Evolutionary conservation across 1,284 basidiomycete species (phyloP).

Genomic region (Coriolopsis trogii): DNA sequence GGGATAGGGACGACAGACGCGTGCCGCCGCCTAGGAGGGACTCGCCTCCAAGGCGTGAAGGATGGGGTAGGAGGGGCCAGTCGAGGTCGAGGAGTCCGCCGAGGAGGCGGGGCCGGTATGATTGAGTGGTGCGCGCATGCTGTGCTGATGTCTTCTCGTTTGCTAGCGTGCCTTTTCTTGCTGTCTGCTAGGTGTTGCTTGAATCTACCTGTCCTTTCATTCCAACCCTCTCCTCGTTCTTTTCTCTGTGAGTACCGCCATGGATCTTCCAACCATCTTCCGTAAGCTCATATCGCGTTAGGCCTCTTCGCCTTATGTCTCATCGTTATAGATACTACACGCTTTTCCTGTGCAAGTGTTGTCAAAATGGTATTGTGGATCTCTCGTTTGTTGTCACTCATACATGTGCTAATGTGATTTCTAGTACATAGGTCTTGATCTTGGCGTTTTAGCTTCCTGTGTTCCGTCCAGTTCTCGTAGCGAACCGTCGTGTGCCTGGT

Average conservation of each 20-base stretch:
- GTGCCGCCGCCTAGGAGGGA: constrained; percentile 37
- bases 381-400: too few species aligned
- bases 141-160: constrained; percentile 5
- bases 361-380: too few species aligned
- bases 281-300: too few species aligned
- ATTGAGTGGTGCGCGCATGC: constrained; percentile 21
- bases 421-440: too few species aligned
- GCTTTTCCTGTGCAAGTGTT: too few species aligned
- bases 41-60: constrained; percentile 45
- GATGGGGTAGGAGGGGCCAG: constrained; percentile 41
- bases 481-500: too few species aligned
- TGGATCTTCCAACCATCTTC: too few species aligned
- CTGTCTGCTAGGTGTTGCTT: constrained; percentile 9
- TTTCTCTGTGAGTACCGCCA: not conserved
- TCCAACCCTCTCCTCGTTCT: not conserved
- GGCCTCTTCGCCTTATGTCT: too few species aligned
- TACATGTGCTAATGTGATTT: too few species aligned
- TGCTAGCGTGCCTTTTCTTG: constrained; percentile 2
- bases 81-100: constrained; percentile 41
- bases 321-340: too few species aligned
- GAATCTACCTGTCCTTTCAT: not conserved
- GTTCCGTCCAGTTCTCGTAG: too few species aligned
- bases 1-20: constrained; percentile 33
- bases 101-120: constrained; percentile 33
- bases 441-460: too few species aligned